Conservation (phyloP, 768 basidiomycete genomes). For the Phanerochaete carnosa region DNA sequence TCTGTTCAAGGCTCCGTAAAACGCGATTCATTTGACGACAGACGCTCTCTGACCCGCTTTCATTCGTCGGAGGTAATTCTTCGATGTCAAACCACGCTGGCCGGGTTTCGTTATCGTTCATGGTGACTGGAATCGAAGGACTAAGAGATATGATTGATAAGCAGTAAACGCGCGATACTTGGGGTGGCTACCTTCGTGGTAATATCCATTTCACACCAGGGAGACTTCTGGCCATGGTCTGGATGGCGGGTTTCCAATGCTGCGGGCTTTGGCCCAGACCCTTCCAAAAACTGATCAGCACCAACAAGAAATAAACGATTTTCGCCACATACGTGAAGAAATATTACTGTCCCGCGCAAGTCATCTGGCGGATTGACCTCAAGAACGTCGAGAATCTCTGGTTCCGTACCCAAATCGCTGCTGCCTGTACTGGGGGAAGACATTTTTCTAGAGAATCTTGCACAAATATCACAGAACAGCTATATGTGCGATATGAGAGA, state of each 20-base stretch:
- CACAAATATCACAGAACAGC: background rate
- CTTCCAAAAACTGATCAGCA: conserved; percentile 17
- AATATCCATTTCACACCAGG: conserved; percentile 41
- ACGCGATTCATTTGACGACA: background rate
- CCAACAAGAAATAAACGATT: background rate
- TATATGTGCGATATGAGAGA: background rate
- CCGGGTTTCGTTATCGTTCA: conserved; percentile 25
- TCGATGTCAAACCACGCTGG: conserved; percentile 43
- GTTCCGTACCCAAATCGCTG: background rate
- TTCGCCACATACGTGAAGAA: conserved; percentile 24
- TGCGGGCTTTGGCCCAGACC: conserved; percentile 38
- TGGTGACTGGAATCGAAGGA: conserved; percentile 27
- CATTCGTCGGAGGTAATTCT: conserved; percentile 27
- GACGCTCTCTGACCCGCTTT: background rate
- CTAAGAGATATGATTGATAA: conserved; percentile 13
- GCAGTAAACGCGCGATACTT: background rate
- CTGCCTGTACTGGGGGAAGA: background rate
- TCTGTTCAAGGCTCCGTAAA: conserved; percentile 27
- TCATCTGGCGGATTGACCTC: conserved; percentile 5
- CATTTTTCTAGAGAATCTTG: background rate
- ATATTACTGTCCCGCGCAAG: conserved; percentile 26
- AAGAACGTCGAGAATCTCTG: conserved; percentile 8
- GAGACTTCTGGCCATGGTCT: conserved; percentile 32
- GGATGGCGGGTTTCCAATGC: conserved; percentile 33
- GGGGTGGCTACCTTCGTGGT: conserved; percentile 37